phyloP scores from a whole-genome alignment of 495 filamentous ascomycete genomes.

The Choiromyces venosus region DNA sequence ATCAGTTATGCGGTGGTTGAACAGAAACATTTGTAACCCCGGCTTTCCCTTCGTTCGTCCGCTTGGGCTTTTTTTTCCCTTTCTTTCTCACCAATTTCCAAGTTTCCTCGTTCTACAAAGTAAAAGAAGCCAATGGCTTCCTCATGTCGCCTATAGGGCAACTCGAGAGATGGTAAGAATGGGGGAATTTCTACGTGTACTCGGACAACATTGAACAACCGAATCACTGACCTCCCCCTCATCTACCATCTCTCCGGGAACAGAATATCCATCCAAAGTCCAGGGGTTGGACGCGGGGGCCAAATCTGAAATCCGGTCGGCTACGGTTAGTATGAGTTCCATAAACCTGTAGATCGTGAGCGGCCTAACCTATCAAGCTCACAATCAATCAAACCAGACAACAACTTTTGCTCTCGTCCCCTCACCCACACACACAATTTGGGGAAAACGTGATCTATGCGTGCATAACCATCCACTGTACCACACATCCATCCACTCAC shows the following conservation, averaged over 20 bases:
- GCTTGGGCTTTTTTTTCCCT: conserved; percentile 13
- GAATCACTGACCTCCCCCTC: conserved; percentile 7
- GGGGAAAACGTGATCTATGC: background rate
- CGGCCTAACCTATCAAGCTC: conserved; percentile 2
- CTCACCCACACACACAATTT: background rate
- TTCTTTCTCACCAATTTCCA: conserved; percentile 17
- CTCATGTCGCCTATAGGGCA: background rate
- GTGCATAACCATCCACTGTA: background rate
- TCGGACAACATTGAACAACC: background rate
- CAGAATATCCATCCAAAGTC: background rate
- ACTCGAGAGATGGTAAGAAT: conserved; percentile 1
- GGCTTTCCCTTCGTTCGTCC: background rate
- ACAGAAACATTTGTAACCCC: background rate
- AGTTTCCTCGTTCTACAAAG: conserved; percentile 18
- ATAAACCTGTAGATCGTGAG: conserved; percentile 9
- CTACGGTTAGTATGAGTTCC: background rate
- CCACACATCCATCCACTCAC: background rate
- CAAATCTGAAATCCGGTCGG: conserved; percentile 8
- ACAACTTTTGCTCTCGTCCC: conserved; percentile 2
- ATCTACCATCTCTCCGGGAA: conserved; percentile 25
- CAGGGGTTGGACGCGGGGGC: conserved; percentile 17
- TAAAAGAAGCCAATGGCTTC: background rate
- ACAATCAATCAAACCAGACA: conserved; percentile 6
- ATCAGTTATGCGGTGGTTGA: background rate
- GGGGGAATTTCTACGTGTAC: background rate